A percentile compares a stretch with the other conserved stretches of the same genome.
phyloP scores from a whole-genome alignment of 1,139 yeast species.

The Zygoascus meyerae region DNA sequence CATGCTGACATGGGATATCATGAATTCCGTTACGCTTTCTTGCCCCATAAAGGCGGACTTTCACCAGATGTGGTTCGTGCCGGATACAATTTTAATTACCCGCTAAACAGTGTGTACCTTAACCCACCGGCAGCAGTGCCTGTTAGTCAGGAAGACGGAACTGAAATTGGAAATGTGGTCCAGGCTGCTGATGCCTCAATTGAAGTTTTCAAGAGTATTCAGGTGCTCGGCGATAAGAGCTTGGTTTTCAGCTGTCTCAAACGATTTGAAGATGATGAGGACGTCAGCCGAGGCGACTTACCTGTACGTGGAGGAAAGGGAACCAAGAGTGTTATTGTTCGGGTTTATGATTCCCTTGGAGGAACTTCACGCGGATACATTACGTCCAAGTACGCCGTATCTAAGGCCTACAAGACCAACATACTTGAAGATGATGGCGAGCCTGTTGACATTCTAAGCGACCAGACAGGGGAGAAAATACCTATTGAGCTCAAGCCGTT shows the following conservation, averaged over 20 bases:
- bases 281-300: conserved; percentile 35
- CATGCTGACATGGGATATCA: conserved; percentile 92
- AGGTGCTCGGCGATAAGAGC: conserved; percentile 45
- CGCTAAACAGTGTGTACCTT: conserved; percentile 25
- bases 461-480: conserved; percentile 33
- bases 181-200: conserved; percentile 14
- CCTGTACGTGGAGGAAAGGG: conserved; percentile 46
- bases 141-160: conserved; percentile 9
- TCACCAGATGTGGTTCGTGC: conserved; percentile 60
- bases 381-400: conserved; percentile 39
- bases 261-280: conserved; percentile 80
- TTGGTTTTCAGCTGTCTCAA: conserved; percentile 72
- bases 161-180: conserved; percentile 8
- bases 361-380: conserved; percentile 58
- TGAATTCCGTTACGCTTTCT: conserved; percentile 72
- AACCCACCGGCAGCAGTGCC: conserved; percentile 17
- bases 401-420: conserved; percentile 54
- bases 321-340: conserved; percentile 44
- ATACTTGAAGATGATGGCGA: conserved; percentile 63
- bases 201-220: conserved; percentile 26
- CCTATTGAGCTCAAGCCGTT: conserved; percentile 57
- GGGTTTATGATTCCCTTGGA: conserved; percentile 84
- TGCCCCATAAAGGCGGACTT: conserved; percentile 71
- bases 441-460: conserved; percentile 32
- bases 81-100: conserved; percentile 77